These are phyloP conservation scores for Zizania palustris DNA, from an alignment of 202 grass and related monocot genomes.

Conservation along the genomic window DNA sequence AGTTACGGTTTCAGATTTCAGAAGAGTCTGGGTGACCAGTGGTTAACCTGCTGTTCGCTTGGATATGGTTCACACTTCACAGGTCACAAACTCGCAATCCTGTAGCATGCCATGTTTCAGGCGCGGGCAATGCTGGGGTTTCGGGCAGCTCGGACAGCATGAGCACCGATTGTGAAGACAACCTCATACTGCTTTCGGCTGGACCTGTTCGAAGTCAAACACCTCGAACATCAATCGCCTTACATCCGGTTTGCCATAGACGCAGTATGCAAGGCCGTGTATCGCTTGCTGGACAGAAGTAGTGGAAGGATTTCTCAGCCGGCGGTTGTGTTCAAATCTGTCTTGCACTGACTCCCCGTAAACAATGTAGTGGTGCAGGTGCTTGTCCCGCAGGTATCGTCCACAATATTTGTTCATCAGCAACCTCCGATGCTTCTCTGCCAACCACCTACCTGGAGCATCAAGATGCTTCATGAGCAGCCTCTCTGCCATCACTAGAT, in stretches of 20 bases:
- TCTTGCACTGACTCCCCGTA: conserved; percentile 79
- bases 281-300: conserved; percentile 89
- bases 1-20: not conserved
- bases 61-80: not conserved
- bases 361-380: conserved; percentile 82
- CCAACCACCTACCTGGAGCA: conserved; percentile 87
- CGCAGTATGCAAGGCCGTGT: conserved; percentile 78
- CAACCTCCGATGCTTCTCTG: conserved; percentile 77
- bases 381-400: conserved; percentile 82
- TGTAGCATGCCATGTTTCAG: not conserved
- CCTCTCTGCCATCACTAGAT: conserved; percentile 92
- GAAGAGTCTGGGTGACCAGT: not conserved
- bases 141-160: conserved; percentile 17
- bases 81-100: not conserved
- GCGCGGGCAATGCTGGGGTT: not conserved
- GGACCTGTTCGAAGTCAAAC: conserved; percentile 95
- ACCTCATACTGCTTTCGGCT: conserved; percentile 75
- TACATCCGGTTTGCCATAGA: conserved; percentile 92
- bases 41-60: not conserved
- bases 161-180: not conserved
- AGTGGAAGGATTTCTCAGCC: conserved; percentile 86
- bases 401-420: conserved; percentile 99
- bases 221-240: conserved; percentile 94
- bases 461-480: conserved; percentile 99
- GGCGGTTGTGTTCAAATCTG: conserved; percentile 87